A percentile compares a stretch with the other conserved stretches of the same genome.
Conservation (phyloP, 768 basidiomycete genomes). For the Lepiota brunneoincarnata region DNA sequence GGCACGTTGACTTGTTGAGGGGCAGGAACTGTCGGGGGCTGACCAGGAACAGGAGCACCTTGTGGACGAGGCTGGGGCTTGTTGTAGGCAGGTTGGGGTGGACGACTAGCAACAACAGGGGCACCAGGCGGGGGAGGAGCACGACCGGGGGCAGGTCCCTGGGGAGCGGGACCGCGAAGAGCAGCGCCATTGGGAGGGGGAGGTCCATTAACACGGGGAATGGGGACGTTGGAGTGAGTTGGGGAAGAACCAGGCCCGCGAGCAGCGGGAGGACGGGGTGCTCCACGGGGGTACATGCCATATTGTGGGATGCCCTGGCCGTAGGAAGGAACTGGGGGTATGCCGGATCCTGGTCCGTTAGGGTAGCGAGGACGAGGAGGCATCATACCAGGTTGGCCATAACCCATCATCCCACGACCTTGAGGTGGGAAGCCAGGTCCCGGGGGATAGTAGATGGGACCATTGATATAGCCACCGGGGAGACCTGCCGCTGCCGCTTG, state of each 20-base stretch:
- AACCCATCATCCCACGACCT: constrained; percentile 76
- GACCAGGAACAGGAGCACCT: constrained; percentile 32
- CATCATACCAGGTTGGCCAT: constrained; percentile 83
- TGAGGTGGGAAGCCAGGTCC: constrained; percentile 82
- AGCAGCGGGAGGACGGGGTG: constrained; percentile 58
- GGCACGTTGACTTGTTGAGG: constrained; percentile 36
- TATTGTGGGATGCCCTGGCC: constrained; percentile 76
- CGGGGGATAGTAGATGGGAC: constrained; percentile 85
- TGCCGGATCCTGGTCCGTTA: constrained; percentile 69
- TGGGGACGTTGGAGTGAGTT: constrained; percentile 56
- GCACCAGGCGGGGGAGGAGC: constrained; percentile 35
- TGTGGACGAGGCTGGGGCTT: constrained; percentile 15
- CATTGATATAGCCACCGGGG: constrained; percentile 79
- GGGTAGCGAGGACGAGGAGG: constrained; percentile 88
- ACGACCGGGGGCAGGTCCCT: constrained; percentile 40
- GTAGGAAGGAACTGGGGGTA: constrained; percentile 71
- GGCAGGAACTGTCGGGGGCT: constrained; percentile 44
- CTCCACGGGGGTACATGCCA: constrained; percentile 59
- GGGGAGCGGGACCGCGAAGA: constrained; percentile 48
- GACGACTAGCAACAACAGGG: constrained; percentile 27
- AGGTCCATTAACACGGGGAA: constrained; percentile 65
- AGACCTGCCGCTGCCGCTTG: constrained; percentile 89
- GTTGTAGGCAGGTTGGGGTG: constrained; percentile 29
- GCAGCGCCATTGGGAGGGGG: constrained; percentile 52
- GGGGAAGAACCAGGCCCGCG: constrained; percentile 74